Percentiles rank a stretch among this genome's conserved stretches.
Conservation (phyloP, 208 protist species). For the Crithidia brevicula region DNA sequence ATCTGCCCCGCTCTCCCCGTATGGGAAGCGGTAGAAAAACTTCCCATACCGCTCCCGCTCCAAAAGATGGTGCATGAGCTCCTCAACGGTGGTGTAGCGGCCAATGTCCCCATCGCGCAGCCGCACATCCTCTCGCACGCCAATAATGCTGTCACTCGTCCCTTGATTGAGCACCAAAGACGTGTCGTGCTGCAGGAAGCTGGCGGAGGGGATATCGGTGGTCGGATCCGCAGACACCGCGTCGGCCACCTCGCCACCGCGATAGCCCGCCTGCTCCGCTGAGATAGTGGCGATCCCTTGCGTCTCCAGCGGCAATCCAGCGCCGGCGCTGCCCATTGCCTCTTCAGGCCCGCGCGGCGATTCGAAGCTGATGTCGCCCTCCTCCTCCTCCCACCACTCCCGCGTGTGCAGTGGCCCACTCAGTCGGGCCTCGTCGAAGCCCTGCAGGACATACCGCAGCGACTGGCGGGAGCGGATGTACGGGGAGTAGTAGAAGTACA, state of each 20-base stretch:
- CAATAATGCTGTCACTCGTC: conserved; percentile 66
- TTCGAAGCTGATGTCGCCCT: conserved; percentile 9
- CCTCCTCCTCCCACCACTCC: conserved; percentile 54
- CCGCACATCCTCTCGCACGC: conserved; percentile 89
- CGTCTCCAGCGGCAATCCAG: conserved; percentile 1
- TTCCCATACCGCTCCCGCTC: conserved; percentile 86
- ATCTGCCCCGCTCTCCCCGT: conserved; percentile 92
- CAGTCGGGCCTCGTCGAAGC: conserved; percentile 60
- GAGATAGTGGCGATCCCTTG: neutral
- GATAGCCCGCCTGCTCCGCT: neutral
- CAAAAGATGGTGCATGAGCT: conserved; percentile 61
- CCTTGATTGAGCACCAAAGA: conserved; percentile 43
- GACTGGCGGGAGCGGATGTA: conserved; percentile 87
- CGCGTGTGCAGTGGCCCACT: conserved; percentile 14
- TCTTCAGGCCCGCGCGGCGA: too few species aligned
- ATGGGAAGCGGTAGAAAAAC: conserved; percentile 94
- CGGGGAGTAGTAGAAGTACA: conserved; percentile 93
- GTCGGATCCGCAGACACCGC: conserved; percentile 11
- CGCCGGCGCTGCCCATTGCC: too few species aligned
- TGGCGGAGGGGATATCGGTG: conserved; percentile 2
- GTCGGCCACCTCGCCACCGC: conserved; percentile 4
- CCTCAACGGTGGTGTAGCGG: conserved; percentile 78
- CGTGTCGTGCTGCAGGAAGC: conserved; percentile 11
- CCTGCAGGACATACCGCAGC: conserved; percentile 74
- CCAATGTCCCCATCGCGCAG: conserved; percentile 94